These are phyloP conservation scores for Gossypium sturtianum DNA, from an alignment of 345 rosid species.

Conservation along the genomic window DNA sequence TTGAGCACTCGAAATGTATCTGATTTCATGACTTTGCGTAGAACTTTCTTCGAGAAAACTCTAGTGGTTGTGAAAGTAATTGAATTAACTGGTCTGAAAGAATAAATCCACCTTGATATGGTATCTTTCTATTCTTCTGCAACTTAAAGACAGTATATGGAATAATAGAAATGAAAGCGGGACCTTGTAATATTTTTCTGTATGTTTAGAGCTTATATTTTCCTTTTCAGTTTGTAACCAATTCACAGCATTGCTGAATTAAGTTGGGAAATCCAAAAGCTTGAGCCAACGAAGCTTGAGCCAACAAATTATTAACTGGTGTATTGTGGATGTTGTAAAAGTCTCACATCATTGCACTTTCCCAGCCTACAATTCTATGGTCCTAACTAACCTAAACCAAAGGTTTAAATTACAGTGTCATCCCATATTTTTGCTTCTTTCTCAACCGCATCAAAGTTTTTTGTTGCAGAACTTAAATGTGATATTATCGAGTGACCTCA, in stretches of 20 bases:
- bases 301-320: not conserved
- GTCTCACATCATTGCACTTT: not conserved
- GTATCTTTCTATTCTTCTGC: not conserved
- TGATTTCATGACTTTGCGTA: not conserved
- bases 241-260: constrained; percentile 3
- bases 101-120: not conserved
- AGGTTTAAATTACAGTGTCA: not conserved
- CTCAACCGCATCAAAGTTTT: not conserved
- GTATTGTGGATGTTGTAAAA: not conserved
- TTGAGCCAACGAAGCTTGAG: not conserved
- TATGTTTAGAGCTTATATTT: not conserved
- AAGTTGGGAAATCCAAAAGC: not conserved
- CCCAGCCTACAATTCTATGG: not conserved
- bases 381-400: not conserved
- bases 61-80: not conserved
- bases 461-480: not conserved
- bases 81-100: not conserved
- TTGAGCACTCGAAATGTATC: not conserved
- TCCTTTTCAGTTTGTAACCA: not conserved
- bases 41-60: not conserved
- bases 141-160: not conserved
- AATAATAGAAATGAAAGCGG: not conserved
- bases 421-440: not conserved
- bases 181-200: not conserved
- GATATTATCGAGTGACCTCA: not conserved